These are phyloP conservation scores for Phascolomyces articulosus DNA, from an alignment of 371 early-diverging fungal genomes.

Conservation along the genomic window DNA sequence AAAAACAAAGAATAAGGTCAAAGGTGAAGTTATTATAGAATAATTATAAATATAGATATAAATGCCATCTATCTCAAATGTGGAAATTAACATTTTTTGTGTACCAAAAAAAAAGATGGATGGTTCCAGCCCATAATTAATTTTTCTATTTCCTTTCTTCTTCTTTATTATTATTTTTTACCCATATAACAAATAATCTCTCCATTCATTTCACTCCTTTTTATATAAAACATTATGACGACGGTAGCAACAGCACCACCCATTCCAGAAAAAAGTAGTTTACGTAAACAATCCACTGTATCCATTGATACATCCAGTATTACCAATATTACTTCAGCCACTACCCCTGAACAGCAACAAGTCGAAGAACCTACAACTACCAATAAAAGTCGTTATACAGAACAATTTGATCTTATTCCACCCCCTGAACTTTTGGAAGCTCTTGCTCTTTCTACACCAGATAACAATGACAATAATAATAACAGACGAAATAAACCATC, in stretches of 20 bases:
- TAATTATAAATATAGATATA: no score
- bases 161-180: not conserved
- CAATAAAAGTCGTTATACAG: conserved; percentile 29
- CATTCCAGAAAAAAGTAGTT: conserved; percentile 34
- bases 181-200: not conserved
- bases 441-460: not conserved
- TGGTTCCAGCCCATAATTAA: conserved; percentile 7
- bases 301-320: not conserved
- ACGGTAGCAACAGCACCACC: conserved; percentile 26
- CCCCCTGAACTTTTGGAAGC: conserved; percentile 22
- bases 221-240: not conserved
- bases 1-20: no score
- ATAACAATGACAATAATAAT: conserved; percentile 8
- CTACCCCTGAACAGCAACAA: conserved; percentile 2
- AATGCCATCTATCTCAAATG: no score
- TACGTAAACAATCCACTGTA: conserved; percentile 22
- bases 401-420: conserved; percentile 33
- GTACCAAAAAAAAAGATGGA: not conserved
- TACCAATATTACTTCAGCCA: not conserved
- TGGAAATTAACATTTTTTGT: not conserved
- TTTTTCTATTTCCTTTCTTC: not conserved
- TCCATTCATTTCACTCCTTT: conserved; percentile 3
- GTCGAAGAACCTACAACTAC: not conserved
- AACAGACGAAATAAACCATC: conserved; percentile 6
- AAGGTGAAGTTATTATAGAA: no score